Evolutionary conservation across 768 basidiomycete species (phyloP).

Genomic region (Hebeloma cylindrosporum): DNA sequence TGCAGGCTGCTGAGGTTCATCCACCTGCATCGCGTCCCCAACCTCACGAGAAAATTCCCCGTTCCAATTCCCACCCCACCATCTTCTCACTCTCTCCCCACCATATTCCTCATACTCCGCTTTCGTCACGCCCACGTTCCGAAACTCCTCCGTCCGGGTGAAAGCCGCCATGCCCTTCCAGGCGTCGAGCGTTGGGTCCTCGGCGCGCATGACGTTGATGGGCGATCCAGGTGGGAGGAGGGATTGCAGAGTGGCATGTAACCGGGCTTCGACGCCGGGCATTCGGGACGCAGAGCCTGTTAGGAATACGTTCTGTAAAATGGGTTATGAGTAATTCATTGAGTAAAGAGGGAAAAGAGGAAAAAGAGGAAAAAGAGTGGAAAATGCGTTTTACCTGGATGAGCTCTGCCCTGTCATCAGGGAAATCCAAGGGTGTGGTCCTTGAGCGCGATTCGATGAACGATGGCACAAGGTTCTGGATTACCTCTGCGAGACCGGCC

Average conservation of each 20-base stretch:
- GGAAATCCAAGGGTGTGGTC: constrained; percentile 50
- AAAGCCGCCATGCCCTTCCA: constrained; percentile 93
- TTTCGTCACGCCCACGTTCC: constrained; percentile 58
- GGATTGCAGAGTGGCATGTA: constrained; percentile 76
- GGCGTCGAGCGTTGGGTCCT: constrained; percentile 70
- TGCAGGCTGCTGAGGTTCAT: constrained; percentile 4
- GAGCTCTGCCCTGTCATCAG: constrained; percentile 62
- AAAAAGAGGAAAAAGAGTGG: neutral
- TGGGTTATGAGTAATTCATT: neutral
- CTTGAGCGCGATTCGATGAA: constrained; percentile 25
- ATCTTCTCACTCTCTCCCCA: constrained; percentile 79
- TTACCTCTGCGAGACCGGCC: constrained; percentile 90
- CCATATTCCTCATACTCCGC: constrained; percentile 92
- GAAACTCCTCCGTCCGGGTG: constrained; percentile 55
- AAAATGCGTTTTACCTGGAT: constrained; percentile 63
- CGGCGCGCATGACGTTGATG: constrained; percentile 61
- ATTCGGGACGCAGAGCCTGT: constrained; percentile 82
- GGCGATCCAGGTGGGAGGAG: constrained; percentile 82
- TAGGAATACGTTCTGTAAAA: constrained; percentile 79
- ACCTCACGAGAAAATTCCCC: constrained; percentile 18
- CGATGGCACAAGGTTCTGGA: constrained; percentile 70
- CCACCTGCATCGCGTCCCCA: constrained; percentile 19
- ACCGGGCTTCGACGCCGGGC: constrained; percentile 63
- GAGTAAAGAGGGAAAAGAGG: neutral
- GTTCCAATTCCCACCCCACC: constrained; percentile 95